Evolutionary conservation across 495 filamentous ascomycete genomes (phyloP).

Genomic region (Copromyces sp.): DNA sequence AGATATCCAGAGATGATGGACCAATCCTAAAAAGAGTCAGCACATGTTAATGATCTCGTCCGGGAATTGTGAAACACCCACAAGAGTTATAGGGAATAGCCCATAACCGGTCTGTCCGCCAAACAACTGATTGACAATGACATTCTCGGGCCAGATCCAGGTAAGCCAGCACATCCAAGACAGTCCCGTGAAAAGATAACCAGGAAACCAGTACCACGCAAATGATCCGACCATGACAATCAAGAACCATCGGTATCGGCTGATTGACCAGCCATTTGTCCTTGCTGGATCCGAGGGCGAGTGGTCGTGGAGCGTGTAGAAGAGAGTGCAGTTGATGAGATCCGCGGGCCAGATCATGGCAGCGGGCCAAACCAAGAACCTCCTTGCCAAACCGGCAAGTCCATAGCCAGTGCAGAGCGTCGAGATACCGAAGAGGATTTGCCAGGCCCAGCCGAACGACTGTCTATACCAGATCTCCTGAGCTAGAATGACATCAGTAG

Average conservation of each 20-base stretch:
- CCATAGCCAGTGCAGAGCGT: slow-evolving; percentile 67
- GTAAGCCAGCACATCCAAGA: slow-evolving; percentile 52
- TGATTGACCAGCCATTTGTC: slow-evolving; percentile 54
- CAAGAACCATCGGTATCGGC: slow-evolving; percentile 56
- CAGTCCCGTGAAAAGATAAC: slow-evolving; percentile 47
- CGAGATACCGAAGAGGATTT: slow-evolving; percentile 56
- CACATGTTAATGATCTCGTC: not conserved
- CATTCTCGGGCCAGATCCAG: slow-evolving; percentile 52
- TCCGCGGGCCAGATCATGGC: slow-evolving; percentile 67
- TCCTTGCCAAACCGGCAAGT: slow-evolving; percentile 55
- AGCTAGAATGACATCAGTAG: slow-evolving; percentile 38
- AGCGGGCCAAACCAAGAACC: slow-evolving; percentile 55
- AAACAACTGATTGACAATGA: slow-evolving; percentile 60
- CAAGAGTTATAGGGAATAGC: slow-evolving; percentile 45
- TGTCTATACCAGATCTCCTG: slow-evolving; percentile 29
- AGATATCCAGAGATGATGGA: slow-evolving; percentile 53
- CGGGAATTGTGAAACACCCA: slow-evolving; percentile 1
- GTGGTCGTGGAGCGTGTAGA: slow-evolving; percentile 59
- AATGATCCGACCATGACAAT: slow-evolving; percentile 43
- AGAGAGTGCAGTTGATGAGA: slow-evolving; percentile 55
- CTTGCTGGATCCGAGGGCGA: slow-evolving; percentile 44
- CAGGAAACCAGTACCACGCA: slow-evolving; percentile 50
- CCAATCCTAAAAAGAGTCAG: slow-evolving; percentile 44
- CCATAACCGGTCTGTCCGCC: slow-evolving; percentile 53
- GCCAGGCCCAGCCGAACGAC: slow-evolving; percentile 48